Percentiles rank a stretch among this genome's conserved stretches.
phyloP scores from a whole-genome alignment of 768 basidiomycete genomes.

The Cyclocybe cylindracea region DNA sequence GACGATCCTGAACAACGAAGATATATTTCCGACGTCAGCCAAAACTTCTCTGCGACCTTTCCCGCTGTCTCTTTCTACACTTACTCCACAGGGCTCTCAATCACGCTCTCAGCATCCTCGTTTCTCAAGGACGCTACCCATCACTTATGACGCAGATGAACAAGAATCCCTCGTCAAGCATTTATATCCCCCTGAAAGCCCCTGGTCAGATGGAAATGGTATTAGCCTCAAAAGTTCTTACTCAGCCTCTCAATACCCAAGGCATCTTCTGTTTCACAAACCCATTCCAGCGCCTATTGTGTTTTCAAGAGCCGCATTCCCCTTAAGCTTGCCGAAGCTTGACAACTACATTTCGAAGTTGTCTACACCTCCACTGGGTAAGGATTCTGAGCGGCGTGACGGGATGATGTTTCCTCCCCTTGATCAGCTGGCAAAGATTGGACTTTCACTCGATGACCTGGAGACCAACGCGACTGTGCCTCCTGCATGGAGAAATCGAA shows the following conservation, averaged over 20 bases:
- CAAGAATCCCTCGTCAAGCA: conserved; percentile 14
- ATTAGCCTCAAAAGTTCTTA: background rate
- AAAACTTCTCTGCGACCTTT: background rate
- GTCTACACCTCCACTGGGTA: conserved; percentile 42
- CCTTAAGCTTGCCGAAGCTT: conserved; percentile 61
- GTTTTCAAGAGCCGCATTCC: conserved; percentile 59
- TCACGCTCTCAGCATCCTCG: background rate
- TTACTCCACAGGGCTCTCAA: background rate
- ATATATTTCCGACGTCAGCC: background rate
- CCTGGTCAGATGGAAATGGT: background rate
- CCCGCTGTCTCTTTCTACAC: background rate
- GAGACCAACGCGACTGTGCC: conserved; percentile 51
- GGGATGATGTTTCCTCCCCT: conserved; percentile 62
- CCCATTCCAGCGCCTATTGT: conserved; percentile 58
- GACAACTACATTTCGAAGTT: conserved; percentile 57
- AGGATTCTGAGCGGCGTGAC: conserved; percentile 14
- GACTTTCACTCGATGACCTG: conserved; percentile 56
- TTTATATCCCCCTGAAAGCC: conserved; percentile 19
- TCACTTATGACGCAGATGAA: conserved; percentile 4
- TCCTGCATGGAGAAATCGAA: conserved; percentile 58
- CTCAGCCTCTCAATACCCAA: background rate
- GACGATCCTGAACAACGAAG: background rate
- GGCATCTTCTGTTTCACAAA: conserved; percentile 28
- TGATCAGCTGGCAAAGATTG: conserved; percentile 50
- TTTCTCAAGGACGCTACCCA: background rate